Evolutionary conservation across 1,284 basidiomycete species (phyloP).

Genomic region (Rhodofomes roseus): DNA sequence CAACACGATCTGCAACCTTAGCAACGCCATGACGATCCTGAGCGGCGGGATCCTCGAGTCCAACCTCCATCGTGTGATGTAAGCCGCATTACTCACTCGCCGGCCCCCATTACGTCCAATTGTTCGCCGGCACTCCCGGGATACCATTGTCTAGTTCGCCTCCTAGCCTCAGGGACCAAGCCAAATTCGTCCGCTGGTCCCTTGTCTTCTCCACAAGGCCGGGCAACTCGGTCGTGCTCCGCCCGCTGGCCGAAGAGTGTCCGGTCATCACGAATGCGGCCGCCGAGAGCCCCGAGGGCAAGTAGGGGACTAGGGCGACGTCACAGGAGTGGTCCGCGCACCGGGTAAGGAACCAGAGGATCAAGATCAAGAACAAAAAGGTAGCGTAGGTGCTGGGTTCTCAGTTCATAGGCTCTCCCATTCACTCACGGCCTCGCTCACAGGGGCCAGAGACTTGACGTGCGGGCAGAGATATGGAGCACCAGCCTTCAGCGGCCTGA

Average conservation of each 20-base stretch:
- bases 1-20: conserved; percentile 38
- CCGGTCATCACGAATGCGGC: conserved; percentile 22
- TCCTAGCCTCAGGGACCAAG: conserved; percentile 24
- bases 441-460: conserved; percentile 11
- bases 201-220: conserved; percentile 36
- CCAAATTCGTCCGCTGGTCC: conserved; percentile 28
- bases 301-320: conserved; percentile 18
- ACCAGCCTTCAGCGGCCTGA: conserved; percentile 8
- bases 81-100: conserved; percentile 4
- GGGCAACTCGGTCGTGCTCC: conserved; percentile 24
- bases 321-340: conserved; percentile 26
- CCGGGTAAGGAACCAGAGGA: conserved; percentile 24
- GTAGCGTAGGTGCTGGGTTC: too few species aligned
- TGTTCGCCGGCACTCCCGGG: background rate
- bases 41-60: conserved; percentile 37
- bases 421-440: background rate
- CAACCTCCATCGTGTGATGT: conserved; percentile 36
- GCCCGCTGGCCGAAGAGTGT: conserved; percentile 22
- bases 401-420: too few species aligned
- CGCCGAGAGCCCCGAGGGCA: conserved; percentile 11
- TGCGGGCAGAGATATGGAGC: conserved; percentile 10
- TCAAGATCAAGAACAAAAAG: too few species aligned
- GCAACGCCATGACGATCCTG: conserved; percentile 40
- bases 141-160: background rate
- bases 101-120: background rate